Percentiles rank a stretch among this genome's conserved stretches.
Conservation (phyloP, 2,329 filamentous ascomycete genomes). For the Tetracladium maxilliforme region DNA sequence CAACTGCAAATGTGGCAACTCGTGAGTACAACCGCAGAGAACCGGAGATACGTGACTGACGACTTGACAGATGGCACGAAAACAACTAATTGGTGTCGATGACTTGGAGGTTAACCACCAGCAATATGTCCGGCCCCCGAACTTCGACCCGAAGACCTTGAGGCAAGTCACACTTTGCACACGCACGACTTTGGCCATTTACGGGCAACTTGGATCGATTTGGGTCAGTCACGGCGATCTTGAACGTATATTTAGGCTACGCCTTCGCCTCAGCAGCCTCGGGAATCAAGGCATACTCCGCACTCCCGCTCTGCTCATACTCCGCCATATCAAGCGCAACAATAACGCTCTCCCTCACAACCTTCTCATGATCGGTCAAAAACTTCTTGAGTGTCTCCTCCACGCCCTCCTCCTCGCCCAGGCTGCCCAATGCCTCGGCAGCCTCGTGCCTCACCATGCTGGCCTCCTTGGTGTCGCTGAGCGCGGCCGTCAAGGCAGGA, state of each 20-base stretch:
- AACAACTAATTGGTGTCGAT: slow-evolving; percentile 52
- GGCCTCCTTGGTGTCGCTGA: slow-evolving; percentile 68
- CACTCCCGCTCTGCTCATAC: slow-evolving; percentile 77
- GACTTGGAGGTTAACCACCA: too few relatives aligned
- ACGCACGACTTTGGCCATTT: too few relatives aligned
- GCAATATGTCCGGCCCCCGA: too few relatives aligned
- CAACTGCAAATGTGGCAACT: slow-evolving; percentile 73
- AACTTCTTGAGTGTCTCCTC: slow-evolving; percentile 74
- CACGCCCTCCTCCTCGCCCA: slow-evolving; percentile 87
- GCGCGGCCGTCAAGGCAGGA: slow-evolving; percentile 64
- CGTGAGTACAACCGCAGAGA: slow-evolving; percentile 46
- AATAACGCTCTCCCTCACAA: slow-evolving; percentile 87
- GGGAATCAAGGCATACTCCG: slow-evolving; percentile 86
- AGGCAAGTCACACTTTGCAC: too few relatives aligned
- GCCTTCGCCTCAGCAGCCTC: too few relatives aligned
- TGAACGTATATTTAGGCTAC: too few relatives aligned
- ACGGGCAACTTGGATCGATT: too few relatives aligned
- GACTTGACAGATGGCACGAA: slow-evolving; percentile 29
- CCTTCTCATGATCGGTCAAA: slow-evolving; percentile 78
- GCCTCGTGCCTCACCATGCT: slow-evolving; percentile 98
- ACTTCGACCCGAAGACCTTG: too few relatives aligned
- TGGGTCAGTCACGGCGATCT: too few relatives aligned
- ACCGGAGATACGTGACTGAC: slow-evolving; percentile 4
- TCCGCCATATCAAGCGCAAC: slow-evolving; percentile 97
- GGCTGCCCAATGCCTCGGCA: slow-evolving; percentile 84